Evolutionary conservation across 2,329 filamentous ascomycete genomes (phyloP), one percentile per base, ranked within the genome.

Genomic region (Trichoderma arundinaceum): DNA sequence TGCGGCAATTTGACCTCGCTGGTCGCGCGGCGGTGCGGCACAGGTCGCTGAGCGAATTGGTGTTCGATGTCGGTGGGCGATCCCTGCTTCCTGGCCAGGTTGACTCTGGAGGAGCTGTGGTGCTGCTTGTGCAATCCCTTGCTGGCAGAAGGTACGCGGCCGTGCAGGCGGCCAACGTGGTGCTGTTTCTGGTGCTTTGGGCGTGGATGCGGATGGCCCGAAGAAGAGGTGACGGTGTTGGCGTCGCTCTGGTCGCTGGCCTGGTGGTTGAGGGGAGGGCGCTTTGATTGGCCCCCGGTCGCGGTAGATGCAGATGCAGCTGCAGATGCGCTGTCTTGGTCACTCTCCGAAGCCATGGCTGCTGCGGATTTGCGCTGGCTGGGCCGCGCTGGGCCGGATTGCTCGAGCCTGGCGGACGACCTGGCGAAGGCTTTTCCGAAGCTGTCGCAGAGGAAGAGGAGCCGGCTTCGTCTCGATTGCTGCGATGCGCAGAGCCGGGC

Each of bases 281-380:
- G 81, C 78, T 84, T 85, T 85, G 83, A 85, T 85, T 86, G 83
- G 83, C 78, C 77, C 74, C 76, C 75, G 70, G 78, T 75, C 70
- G 63, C n/a, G n/a, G 33, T 56, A 65, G 65, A 54, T 59, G 65
- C 65, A 67, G 65, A 33, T 64, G 59, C 56, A 53, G 54, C 35
- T 65, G 64, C 65, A 60, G 80, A 78, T 76, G 79, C 76, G 77
- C 80, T 81, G 75, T 83, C 80, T 71, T 73, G 74, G 71, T 84
- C 81, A 75, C 76, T 79, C 73, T 82, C 81, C 72, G 76, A 77
- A 72, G 77, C 74, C 80, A 78, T 80, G 75, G 69, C 70, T 75
- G 51, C 39, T 38, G n/a, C 28, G 62, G 33, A 54, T 46, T 33
- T 53, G 59, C 49, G 17, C 22, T 39, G 48, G 46, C 59, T 53